Percentiles rank a stretch among this genome's conserved stretches.
These are phyloP conservation scores for Diaporthe ampelina DNA, from an alignment of 2,329 filamentous ascomycete genomes.

Conservation along the genomic window DNA sequence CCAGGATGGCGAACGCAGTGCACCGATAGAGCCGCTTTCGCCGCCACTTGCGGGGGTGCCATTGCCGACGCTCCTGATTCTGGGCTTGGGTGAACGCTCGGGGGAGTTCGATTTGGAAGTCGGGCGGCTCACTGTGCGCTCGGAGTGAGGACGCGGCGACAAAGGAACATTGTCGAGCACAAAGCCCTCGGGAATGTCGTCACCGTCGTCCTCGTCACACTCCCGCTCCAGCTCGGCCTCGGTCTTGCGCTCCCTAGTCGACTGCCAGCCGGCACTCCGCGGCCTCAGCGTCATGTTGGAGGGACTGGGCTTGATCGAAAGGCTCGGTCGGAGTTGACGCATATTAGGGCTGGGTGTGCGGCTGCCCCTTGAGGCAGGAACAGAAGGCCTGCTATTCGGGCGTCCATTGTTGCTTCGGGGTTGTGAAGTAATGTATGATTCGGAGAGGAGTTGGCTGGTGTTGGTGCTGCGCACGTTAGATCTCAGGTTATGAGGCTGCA, in stretches of 20 bases:
- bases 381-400: slow-evolving; percentile 54
- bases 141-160: slow-evolving; percentile 75
- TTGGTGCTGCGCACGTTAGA: slow-evolving; percentile 67
- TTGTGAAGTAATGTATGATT: slow-evolving; percentile 49
- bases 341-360: slow-evolving; percentile 63
- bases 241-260: slow-evolving; percentile 74
- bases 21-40: slow-evolving; percentile 65
- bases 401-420: slow-evolving; percentile 47
- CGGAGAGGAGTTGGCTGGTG: slow-evolving; percentile 52
- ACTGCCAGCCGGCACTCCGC: slow-evolving; percentile 81
- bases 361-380: slow-evolving; percentile 58
- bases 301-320: slow-evolving; percentile 61
- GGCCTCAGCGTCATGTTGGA: slow-evolving; percentile 56
- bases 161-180: slow-evolving; percentile 87
- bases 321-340: slow-evolving; percentile 48
- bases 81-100: slow-evolving; percentile 61
- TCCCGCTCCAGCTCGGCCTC: slow-evolving; percentile 80
- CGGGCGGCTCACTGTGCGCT: slow-evolving; percentile 67
- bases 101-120: slow-evolving; percentile 67
- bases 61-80: slow-evolving; percentile 71
- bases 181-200: slow-evolving; percentile 83
- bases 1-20: slow-evolving; percentile 68
- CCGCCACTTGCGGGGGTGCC: slow-evolving; percentile 72
- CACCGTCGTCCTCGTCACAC: slow-evolving; percentile 81
- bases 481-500: slow-evolving; percentile 61